These are phyloP conservation scores for Artomyces pyxidatus DNA, from an alignment of 768 basidiomycete genomes.

Conservation along the genomic window DNA sequence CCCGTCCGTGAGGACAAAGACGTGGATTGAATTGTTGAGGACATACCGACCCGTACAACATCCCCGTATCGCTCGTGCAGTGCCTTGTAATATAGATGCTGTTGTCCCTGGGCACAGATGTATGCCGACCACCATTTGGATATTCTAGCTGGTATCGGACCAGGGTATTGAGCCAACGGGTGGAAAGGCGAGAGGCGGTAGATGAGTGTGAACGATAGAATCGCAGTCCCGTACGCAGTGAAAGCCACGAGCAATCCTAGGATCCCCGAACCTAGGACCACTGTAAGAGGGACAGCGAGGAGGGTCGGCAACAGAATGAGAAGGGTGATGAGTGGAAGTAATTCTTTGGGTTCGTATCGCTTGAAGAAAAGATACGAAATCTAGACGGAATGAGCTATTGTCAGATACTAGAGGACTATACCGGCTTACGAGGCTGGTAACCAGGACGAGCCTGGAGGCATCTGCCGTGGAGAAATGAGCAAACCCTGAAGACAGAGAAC, in stretches of 20 bases:
- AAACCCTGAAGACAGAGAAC: too few species aligned
- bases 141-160: slow-evolving; percentile 22
- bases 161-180: slow-evolving; percentile 30
- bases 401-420: neutral
- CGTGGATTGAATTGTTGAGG: neutral
- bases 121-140: slow-evolving; percentile 23
- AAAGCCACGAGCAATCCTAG: slow-evolving; percentile 22
- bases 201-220: slow-evolving; percentile 13
- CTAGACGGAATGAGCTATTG: neutral
- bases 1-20: neutral
- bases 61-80: slow-evolving; percentile 31
- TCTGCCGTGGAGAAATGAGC: too few species aligned
- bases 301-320: slow-evolving; percentile 10
- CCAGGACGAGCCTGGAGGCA: neutral
- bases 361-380: slow-evolving; percentile 12
- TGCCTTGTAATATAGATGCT: slow-evolving; percentile 21
- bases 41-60: slow-evolving; percentile 29
- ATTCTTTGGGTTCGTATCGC: slow-evolving; percentile 10
- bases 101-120: slow-evolving; percentile 18
- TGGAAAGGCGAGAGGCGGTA: slow-evolving; percentile 33
- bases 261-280: slow-evolving; percentile 2
- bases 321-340: slow-evolving; percentile 11
- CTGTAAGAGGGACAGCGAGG: slow-evolving; percentile 1
- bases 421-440: neutral
- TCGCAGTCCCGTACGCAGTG: neutral